Evolutionary conservation across 306 rosid species (phyloP).

Genomic region (Hippophae rhamnoides): DNA sequence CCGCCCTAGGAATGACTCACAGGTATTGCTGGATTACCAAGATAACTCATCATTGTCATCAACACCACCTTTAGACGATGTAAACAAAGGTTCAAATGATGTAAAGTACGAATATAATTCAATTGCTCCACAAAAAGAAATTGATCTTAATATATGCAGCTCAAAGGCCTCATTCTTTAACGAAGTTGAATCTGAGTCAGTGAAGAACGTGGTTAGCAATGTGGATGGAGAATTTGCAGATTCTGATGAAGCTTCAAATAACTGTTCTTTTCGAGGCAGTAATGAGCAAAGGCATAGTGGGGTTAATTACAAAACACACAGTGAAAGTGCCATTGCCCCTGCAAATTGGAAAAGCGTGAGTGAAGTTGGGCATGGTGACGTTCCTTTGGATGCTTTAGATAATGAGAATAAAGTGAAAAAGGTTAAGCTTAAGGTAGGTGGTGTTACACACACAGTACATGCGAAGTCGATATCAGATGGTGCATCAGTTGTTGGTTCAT

Average conservation of each 20-base stretch:
- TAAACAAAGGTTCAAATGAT: slow-evolving; percentile 22
- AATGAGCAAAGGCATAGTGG: slow-evolving; percentile 17
- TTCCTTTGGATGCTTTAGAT: slow-evolving; percentile 8
- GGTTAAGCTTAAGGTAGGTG: slow-evolving; percentile 28
- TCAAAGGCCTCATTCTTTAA: slow-evolving; percentile 17
- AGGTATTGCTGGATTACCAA: slow-evolving; percentile 19
- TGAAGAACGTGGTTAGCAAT: slow-evolving; percentile 15
- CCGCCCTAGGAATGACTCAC: slow-evolving; percentile 24
- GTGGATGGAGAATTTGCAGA: slow-evolving; percentile 26
- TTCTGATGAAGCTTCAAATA: slow-evolving; percentile 33
- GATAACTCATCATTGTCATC: slow-evolving; percentile 24
- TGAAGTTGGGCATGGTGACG: slow-evolving; percentile 4
- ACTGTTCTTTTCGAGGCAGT: slow-evolving; percentile 27
- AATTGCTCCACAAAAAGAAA: slow-evolving; percentile 13
- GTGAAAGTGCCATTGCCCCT: slow-evolving; percentile 26
- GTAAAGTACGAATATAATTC: slow-evolving; percentile 16
- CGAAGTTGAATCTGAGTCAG: slow-evolving; percentile 6
- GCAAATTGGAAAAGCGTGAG: slow-evolving; percentile 17
- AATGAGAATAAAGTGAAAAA: slow-evolving; percentile 23
- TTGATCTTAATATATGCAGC: slow-evolving; percentile 18
- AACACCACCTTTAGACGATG: slow-evolving; percentile 26
- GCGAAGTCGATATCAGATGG: slow-evolving; percentile 23
- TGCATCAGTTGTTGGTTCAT: slow-evolving; percentile 17
- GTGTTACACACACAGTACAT: slow-evolving; percentile 24
- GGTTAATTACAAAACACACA: slow-evolving; percentile 15